Evolutionary conservation across 2,329 filamentous ascomycete genomes (phyloP).

Genomic region (Fusarium aywerte): DNA sequence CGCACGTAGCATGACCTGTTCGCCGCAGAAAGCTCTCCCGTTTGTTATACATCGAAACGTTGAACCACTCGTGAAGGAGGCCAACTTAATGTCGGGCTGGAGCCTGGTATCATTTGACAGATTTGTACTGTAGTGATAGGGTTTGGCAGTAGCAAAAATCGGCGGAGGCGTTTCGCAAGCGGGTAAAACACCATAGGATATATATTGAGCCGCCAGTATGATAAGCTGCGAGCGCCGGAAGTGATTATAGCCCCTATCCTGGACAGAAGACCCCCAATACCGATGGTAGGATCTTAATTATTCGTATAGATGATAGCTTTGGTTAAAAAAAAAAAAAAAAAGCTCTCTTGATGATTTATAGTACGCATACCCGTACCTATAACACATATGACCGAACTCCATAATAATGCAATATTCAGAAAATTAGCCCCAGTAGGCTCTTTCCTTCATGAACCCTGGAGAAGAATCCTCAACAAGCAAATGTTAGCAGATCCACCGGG

Average conservation of each 20-base stretch:
- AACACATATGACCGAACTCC: neutral
- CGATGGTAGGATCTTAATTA: neutral
- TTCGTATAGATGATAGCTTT: neutral
- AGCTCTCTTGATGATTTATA: neutral
- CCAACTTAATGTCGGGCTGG: neutral
- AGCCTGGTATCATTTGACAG: neutral
- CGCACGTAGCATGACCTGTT: too few species aligned
- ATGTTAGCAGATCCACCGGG: neutral
- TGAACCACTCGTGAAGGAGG: neutral
- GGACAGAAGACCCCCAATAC: neutral
- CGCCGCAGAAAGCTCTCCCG: too few species aligned
- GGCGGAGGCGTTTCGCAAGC: neutral
- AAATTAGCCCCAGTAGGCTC: neutral
- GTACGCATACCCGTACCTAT: neutral
- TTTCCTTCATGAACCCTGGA: neutral
- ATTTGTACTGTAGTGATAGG: neutral
- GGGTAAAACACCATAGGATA: neutral
- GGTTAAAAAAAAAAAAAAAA: too few species aligned
- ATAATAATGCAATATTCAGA: neutral
- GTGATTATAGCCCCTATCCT: neutral
- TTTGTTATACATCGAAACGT: too few species aligned
- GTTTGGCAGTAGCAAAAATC: neutral
- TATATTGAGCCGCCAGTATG: neutral
- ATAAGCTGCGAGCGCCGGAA: neutral
- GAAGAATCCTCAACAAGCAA: neutral